Base-by-base conservation (phyloP, 371 early-diverging fungal species). In the Dinochytrium kinnereticum region DNA sequence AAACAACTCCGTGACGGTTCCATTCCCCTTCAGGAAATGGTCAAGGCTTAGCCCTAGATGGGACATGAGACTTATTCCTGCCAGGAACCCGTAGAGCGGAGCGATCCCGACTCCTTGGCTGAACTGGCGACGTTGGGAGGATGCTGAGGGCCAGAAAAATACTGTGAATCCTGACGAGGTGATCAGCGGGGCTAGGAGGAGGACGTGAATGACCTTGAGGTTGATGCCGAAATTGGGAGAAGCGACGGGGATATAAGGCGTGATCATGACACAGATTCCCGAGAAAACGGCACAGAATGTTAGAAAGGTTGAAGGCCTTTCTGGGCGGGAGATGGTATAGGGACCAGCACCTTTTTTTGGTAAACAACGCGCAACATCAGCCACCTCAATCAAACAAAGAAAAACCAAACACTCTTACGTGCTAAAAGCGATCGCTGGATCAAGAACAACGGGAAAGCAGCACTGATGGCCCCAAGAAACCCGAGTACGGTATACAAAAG, bases 381-480 rank as follows among this genome's bases (percentile, higher is more conserved):
- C 44, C 19, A 19, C 19, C 19, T 44, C 44, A 44, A 44, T 13
- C 7, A 19, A 44, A 19, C 19, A 44, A 44, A 44, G 13, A 44
- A 44, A 13, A 44, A 44, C 44, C 7, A 7, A 13, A 44, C 44
- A 44, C 13, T 38, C 78, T 67, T 74, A 78, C 78, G 28, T 19
- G 71, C 51, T 0, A 69, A 24, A 0, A 69, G 44, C 7, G 59
- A 37, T 28, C 75, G 55, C 51, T 79, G 80, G 0, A 72, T 68
- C 64, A 76, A 59, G 51, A 79, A 79, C 21, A 76, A 49, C 44
- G 80, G 73, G 61, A 79, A 68, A 1, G 71, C 19, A 10, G 65
- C 72, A 51, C 72, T 71, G 57, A 79, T 79, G 31, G 80, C 80
- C 17, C 80, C 80, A 21, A 79, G 31, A 49, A 79, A 71, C 19